phyloP scores from a whole-genome alignment of 768 basidiomycete species.

The Rubroboletus pulcherrimus region DNA sequence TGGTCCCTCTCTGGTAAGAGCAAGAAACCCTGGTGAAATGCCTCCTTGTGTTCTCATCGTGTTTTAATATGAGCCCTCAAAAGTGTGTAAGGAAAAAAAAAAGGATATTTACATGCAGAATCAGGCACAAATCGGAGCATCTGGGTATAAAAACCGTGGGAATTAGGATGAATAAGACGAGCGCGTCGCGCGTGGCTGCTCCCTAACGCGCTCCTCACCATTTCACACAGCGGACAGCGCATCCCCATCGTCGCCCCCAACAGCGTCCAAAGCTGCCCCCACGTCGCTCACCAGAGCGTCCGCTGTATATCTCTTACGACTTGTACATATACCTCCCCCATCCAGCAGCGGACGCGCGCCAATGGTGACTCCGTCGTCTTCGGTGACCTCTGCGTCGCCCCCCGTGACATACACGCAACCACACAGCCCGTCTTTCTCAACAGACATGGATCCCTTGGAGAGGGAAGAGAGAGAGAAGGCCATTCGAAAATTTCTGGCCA shows the following conservation, averaged over 20 bases:
- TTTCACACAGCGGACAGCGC: slow-evolving; percentile 37
- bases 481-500: slow-evolving; percentile 71
- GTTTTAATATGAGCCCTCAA: slow-evolving; percentile 10
- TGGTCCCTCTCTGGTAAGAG: slow-evolving; percentile 2
- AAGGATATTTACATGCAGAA: slow-evolving; percentile 12
- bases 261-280: slow-evolving; percentile 25
- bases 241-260: slow-evolving; percentile 29
- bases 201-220: slow-evolving; percentile 38
- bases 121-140: slow-evolving; percentile 20
- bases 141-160: slow-evolving; percentile 30
- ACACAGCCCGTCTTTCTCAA: slow-evolving; percentile 37
- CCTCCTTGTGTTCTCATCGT: slow-evolving; percentile 12
- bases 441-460: slow-evolving; percentile 42
- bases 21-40: not conserved
- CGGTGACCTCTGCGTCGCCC: slow-evolving; percentile 79
- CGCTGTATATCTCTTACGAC: slow-evolving; percentile 16
- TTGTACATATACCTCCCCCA: slow-evolving; percentile 16
- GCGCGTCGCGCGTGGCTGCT: slow-evolving; percentile 36
- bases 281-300: slow-evolving; percentile 7
- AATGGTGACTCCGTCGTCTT: slow-evolving; percentile 81
- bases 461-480: slow-evolving; percentile 62
- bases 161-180: slow-evolving; percentile 35
- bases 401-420: slow-evolving; percentile 59
- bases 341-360: slow-evolving; percentile 26
- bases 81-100: slow-evolving; percentile 1